Evolutionary conservation across 1,139 yeast genomes (phyloP), one percentile per base, ranked within the genome.

Genomic region (Lodderomyces jiufengensis): DNA sequence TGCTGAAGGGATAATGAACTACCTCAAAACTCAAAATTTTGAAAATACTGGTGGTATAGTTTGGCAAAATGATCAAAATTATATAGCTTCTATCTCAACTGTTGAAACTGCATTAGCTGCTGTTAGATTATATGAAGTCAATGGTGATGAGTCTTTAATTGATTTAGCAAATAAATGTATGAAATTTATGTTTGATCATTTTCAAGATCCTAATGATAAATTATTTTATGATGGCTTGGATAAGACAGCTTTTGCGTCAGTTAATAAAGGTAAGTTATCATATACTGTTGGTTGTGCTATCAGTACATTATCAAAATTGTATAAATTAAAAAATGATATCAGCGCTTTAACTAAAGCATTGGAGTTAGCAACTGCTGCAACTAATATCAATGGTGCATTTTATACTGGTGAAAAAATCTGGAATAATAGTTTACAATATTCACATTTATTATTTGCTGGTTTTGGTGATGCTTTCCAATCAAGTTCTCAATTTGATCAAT

Each of bases 41-140:
- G 29, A 42, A 2, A 38, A 46, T 11, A 46, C 41, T 13, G 68
- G 68, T 4, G 70, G 68, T 3, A 51, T 64, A 11, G 44, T 47
- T 6, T 64, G 70, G 70, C 35, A 47, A 31, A 46, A 50, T 24
- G 43, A 52, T 10, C 55, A 53, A 3, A 37, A 41, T 20, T 64
- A 64, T 44, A 47, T 64, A 20, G 63, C 70, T 2, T 60, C 61
- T 40, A 63, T 64, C 25, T 63, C 70, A 5, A 57, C 58, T 4
- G 43, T 54, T 6, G 70, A 64, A 43, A 54, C 60, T 2, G 70
- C 66, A 0, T 47, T 64, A 33, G 63, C 69, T 3, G 64, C 70
- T 1, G 44, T 62, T 15, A 51, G 52, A 36, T 41, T 61, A 11
- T 51, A 59, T 38, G 47, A 44, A 5, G 32, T 47, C 16, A 34